phyloP scores from a whole-genome alignment of 2,329 filamentous ascomycete genomes.

The Sarocladium oryzae region DNA sequence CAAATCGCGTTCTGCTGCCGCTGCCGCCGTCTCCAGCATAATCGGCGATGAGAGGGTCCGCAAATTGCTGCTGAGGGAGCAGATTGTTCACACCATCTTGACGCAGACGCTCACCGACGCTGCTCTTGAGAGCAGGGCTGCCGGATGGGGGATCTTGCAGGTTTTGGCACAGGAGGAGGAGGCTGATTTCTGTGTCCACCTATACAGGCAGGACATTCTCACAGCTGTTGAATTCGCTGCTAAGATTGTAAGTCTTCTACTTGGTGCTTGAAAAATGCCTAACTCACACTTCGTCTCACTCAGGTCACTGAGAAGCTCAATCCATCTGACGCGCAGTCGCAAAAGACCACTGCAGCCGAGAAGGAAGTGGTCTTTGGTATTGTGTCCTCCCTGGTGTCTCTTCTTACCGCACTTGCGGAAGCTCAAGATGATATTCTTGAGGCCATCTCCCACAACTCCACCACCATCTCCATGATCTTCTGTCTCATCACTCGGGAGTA shows the following conservation, averaged over 20 bases:
- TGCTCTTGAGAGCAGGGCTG: constrained; percentile 55
- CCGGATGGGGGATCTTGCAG: constrained; percentile 61
- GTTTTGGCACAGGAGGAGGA: constrained; percentile 58
- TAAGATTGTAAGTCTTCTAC: constrained; percentile 41
- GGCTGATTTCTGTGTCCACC: constrained; percentile 58
- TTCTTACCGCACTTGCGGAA: constrained; percentile 49
- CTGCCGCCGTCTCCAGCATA: constrained; percentile 53
- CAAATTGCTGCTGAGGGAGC: constrained; percentile 59
- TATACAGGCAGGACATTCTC: constrained; percentile 56
- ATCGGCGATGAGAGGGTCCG: constrained; percentile 56
- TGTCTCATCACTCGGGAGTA: constrained; percentile 36
- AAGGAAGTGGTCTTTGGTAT: constrained; percentile 49
- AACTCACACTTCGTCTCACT: neutral
- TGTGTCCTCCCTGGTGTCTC: constrained; percentile 43
- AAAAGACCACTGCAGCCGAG: constrained; percentile 45
- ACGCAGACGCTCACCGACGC: constrained; percentile 59
- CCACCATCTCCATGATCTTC: constrained; percentile 48
- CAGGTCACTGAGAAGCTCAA: constrained; percentile 35
- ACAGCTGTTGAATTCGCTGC: constrained; percentile 53
- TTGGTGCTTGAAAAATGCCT: no score
- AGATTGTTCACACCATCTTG: constrained; percentile 57
- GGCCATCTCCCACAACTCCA: constrained; percentile 41
- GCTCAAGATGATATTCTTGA: constrained; percentile 55
- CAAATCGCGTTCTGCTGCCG: constrained; percentile 53
- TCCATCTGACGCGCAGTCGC: constrained; percentile 20